phyloP scores from a whole-genome alignment of 257 asterid species.

The Gardenia jasminoides region DNA sequence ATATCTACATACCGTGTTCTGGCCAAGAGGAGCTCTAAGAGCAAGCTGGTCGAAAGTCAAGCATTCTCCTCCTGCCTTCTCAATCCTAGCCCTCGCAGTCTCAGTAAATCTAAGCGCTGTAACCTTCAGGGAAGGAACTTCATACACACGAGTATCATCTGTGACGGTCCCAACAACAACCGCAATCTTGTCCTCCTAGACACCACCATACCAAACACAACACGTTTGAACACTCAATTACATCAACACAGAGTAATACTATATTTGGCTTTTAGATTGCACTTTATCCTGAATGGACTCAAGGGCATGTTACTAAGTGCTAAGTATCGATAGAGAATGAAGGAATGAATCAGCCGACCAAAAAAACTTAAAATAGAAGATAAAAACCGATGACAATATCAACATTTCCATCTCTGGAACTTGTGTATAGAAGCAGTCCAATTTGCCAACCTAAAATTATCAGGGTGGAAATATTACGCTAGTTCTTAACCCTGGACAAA shows the following conservation, averaged over 20 bases:
- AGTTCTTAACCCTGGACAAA: background rate
- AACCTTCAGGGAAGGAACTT: conserved; percentile 70
- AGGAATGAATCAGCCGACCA: background rate
- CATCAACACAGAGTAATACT: background rate
- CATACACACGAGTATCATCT: conserved; percentile 65
- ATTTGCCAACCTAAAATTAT: too few relatives aligned
- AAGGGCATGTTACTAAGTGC: background rate
- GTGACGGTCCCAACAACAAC: conserved; percentile 82
- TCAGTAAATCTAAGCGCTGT: conserved; percentile 83
- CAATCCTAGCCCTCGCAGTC: conserved; percentile 89
- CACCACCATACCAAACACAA: background rate
- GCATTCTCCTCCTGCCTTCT: conserved; percentile 96
- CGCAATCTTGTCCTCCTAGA: conserved; percentile 77
- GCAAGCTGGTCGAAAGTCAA: conserved; percentile 93
- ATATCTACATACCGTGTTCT: conserved; percentile 60
- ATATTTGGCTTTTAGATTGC: too few relatives aligned
- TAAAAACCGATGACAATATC: background rate
- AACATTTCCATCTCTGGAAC: background rate
- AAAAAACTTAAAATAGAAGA: background rate
- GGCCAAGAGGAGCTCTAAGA: conserved; percentile 92
- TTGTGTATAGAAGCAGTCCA: background rate
- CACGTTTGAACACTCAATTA: background rate
- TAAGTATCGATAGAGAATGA: background rate
- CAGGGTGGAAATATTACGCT: too few relatives aligned
- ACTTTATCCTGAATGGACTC: background rate